Evolutionary conservation across 805 yeast species (phyloP).

Genomic region (Candida piceae): DNA sequence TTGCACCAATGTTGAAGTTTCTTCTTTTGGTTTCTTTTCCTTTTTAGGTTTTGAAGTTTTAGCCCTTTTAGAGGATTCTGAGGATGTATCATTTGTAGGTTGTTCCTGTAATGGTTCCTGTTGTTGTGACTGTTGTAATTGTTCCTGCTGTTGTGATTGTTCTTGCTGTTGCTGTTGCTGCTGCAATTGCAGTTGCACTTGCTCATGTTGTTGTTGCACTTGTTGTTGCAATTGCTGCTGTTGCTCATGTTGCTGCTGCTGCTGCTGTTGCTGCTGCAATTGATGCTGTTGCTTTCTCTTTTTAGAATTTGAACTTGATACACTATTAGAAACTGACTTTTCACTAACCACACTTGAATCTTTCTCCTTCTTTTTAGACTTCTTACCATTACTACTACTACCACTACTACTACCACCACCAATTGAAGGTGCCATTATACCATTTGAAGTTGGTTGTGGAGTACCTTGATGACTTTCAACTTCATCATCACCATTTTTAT

Average conservation of each 20-base stretch:
- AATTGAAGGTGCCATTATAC: background rate
- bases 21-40: slow-evolving; percentile 13
- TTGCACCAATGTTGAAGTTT: background rate
- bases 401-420: too few relatives aligned
- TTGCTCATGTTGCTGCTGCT: too few relatives aligned
- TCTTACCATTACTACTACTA: slow-evolving; percentile 8
- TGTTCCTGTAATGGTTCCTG: too few relatives aligned
- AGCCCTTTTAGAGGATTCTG: slow-evolving; percentile 7
- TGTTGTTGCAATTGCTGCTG: too few relatives aligned
- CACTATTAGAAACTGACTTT: slow-evolving; percentile 1
- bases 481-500: slow-evolving; percentile 24
- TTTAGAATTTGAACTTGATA: background rate
- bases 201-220: too few relatives aligned
- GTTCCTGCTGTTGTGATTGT: background rate
- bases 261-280: too few relatives aligned
- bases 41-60: slow-evolving; percentile 16
- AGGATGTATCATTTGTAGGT: too few relatives aligned
- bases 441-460: slow-evolving; percentile 9
- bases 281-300: slow-evolving; percentile 4
- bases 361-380: slow-evolving; percentile 12
- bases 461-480: slow-evolving; percentile 20
- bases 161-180: background rate
- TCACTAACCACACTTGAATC: background rate
- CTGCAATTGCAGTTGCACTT: too few relatives aligned
- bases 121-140: background rate